Base-by-base conservation (phyloP, 2,329 filamentous ascomycete species). In the Hymenoscyphus fructigenus region DNA sequence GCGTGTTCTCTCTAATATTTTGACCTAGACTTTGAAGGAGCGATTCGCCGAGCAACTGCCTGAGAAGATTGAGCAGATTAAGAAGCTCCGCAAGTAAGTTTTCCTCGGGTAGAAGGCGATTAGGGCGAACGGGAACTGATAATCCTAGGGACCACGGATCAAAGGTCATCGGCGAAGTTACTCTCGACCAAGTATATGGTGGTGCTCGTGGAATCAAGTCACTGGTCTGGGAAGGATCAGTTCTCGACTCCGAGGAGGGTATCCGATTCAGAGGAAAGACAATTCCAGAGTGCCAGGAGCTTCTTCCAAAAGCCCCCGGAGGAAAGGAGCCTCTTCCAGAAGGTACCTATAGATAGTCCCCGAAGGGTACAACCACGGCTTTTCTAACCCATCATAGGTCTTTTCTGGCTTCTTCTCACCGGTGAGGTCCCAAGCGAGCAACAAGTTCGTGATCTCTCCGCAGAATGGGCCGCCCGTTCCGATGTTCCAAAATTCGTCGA, bases 231-330 rank as follows among this genome's bases (percentile, higher is more conserved):
- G 95, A 99, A 83, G 88, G 94, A 75, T 99, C 95, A 76, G 95
- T 99, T 75, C 91, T 99, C 76, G 95, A 99, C 83, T 87, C 94
- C 65, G 93, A 98, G 85, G 95, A 99, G 87, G 95, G 95, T 84
- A 99, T 99, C 82, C 92, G 95, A 76, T 99, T 99, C 90, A 91
- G 95, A 79, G 95, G 95, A 84, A 95, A 94, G 88, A 99, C 95
- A 73, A 99, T 99, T 76, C 95, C 95, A 75, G 95, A 99, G 83
- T 97, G 93, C 88, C 95, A 98, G 86, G 84, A 97, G 82, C 84
- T 97, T 76, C 92, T 99, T 66, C 95, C 95, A 81, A 97, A 96
- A 86, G 95, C 94, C 69, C 92, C 93, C 71, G 95, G 95, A 77
- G 95, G 95, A 84, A 87, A 93, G 80, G 94, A 99, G 87, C 95